These are phyloP conservation scores for Cucurbita ficifolia DNA, from an alignment of 306 rosid genomes.

Conservation along the genomic window DNA sequence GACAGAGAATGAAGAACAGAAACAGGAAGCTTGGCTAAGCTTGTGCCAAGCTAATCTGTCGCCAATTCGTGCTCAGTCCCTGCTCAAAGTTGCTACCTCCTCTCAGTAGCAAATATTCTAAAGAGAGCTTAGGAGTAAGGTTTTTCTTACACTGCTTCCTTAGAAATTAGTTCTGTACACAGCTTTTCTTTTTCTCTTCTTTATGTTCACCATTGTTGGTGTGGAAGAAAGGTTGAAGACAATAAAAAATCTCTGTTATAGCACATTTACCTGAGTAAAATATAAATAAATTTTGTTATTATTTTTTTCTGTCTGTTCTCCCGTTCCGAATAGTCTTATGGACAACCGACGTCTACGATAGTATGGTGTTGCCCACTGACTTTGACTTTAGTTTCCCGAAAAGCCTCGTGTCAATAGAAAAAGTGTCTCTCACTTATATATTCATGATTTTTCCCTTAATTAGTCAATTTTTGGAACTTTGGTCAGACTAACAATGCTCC, in stretches of 20 bases:
- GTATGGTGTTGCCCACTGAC: too few species aligned
- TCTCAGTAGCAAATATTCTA: conserved; percentile 7
- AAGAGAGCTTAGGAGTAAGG: not conserved
- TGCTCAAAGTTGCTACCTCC: conserved; percentile 52
- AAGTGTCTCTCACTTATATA: too few species aligned
- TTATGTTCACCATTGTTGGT: not conserved
- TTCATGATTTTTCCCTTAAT: too few species aligned
- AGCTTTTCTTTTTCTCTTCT: not conserved
- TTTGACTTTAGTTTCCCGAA: too few species aligned
- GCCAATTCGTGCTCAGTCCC: conserved; percentile 45
- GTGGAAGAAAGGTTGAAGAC: not conserved
- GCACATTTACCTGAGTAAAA: not conserved
- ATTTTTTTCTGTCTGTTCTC: too few species aligned
- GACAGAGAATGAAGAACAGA: conserved; percentile 40
- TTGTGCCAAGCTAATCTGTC: conserved; percentile 64
- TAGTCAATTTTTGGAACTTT: too few species aligned
- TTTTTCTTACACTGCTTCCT: not conserved
- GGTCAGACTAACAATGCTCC: too few species aligned
- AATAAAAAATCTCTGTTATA: not conserved
- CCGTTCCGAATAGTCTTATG: too few species aligned
- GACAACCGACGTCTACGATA: too few species aligned
- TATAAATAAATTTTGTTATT: too few species aligned
- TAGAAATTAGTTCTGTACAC: not conserved
- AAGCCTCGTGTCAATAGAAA: too few species aligned
- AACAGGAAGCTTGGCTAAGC: conserved; percentile 65